Conservation (phyloP, 306 rosid species). For the Quercus rubra region DNA sequence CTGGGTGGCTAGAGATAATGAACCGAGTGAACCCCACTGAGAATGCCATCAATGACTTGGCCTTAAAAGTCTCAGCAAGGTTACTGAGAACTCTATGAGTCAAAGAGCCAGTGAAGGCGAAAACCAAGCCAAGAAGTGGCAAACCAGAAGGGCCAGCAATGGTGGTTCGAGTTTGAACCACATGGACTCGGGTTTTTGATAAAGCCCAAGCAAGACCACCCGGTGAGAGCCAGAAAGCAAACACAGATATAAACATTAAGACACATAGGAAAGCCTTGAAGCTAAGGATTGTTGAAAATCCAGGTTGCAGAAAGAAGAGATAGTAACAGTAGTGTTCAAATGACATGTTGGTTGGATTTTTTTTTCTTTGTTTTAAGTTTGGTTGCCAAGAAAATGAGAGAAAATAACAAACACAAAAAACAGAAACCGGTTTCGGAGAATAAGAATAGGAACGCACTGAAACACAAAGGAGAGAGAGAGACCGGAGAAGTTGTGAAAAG, state of each 20-base stretch:
- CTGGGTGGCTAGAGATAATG: constrained; percentile 53
- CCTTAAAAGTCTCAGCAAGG: constrained; percentile 26
- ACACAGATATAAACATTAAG: constrained; percentile 12
- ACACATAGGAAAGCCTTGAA: constrained; percentile 26
- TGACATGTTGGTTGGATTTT: constrained; percentile 33
- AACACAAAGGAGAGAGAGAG: not conserved
- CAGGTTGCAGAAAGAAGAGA: constrained; percentile 32
- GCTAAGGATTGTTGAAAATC: constrained; percentile 22
- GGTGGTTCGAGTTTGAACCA: not conserved
- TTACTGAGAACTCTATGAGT: constrained; percentile 47
- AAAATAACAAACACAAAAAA: not conserved
- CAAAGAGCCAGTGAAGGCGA: constrained; percentile 22
- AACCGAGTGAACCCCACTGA: constrained; percentile 67
- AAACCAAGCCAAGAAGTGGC: constrained; percentile 32
- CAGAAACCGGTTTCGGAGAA: not conserved
- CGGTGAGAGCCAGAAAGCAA: constrained; percentile 38
- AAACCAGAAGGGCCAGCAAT: constrained; percentile 69
- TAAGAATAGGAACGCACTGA: not conserved
- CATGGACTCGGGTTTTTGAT: constrained; percentile 9
- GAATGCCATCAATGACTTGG: constrained; percentile 59
- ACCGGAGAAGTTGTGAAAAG: not conserved
- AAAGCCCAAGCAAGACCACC: constrained; percentile 79
- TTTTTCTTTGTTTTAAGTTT: not conserved
- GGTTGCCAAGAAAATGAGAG: not conserved
- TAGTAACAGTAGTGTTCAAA: constrained; percentile 29